Evolutionary conservation across 306 rosid species (phyloP).

Genomic region (Hippophae rhamnoides): DNA sequence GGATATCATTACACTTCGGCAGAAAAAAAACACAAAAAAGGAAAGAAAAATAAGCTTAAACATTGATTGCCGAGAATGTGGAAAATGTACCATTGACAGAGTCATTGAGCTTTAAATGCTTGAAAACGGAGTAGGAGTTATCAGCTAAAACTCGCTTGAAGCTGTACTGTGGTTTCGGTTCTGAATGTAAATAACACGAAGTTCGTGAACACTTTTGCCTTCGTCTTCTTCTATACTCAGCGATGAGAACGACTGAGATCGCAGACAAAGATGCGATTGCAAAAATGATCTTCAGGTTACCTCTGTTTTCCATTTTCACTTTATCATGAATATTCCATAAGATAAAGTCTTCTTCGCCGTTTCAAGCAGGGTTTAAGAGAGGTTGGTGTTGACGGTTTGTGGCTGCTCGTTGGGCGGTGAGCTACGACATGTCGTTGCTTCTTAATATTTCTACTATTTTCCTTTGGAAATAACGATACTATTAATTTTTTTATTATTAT

Average conservation of each 20-base stretch:
- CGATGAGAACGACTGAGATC: slow-evolving; percentile 42
- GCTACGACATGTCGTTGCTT: too few species aligned
- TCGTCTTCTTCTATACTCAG: slow-evolving; percentile 29
- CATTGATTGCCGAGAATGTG: neutral
- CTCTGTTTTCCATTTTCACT: slow-evolving; percentile 26
- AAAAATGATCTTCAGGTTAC: slow-evolving; percentile 32
- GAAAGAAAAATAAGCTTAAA: neutral
- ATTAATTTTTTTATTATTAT: too few species aligned
- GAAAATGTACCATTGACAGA: slow-evolving; percentile 26
- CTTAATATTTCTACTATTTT: too few species aligned
- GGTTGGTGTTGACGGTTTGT: too few species aligned
- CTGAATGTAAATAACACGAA: slow-evolving; percentile 54
- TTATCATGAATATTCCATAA: too few species aligned
- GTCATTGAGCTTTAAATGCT: slow-evolving; percentile 36
- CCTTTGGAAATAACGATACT: too few species aligned
- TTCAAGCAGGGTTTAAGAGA: too few species aligned
- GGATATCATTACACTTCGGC: neutral
- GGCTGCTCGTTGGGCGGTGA: too few species aligned
- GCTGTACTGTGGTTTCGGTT: slow-evolving; percentile 53
- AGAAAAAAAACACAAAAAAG: neutral
- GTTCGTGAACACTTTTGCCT: slow-evolving; percentile 22
- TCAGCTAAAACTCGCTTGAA: slow-evolving; percentile 74
- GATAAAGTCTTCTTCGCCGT: too few species aligned
- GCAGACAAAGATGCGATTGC: slow-evolving; percentile 44
- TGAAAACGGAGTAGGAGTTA: slow-evolving; percentile 62